Evolutionary conservation across 1,284 basidiomycete species (phyloP).

Genomic region (Marasmius fiardii): DNA sequence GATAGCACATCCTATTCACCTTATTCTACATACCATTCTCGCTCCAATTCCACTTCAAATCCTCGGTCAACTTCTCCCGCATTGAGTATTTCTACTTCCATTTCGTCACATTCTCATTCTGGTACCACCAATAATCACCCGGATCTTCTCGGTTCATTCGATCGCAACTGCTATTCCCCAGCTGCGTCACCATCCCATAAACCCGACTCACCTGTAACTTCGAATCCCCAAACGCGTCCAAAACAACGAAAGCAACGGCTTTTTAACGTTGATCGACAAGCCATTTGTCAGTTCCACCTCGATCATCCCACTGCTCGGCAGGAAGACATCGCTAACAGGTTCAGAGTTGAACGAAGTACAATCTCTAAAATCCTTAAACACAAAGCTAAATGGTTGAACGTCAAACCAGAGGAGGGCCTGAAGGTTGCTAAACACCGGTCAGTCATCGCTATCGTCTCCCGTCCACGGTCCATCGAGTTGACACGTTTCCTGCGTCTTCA

Average conservation of each 20-base stretch:
- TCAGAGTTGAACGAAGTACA: conserved; percentile 87
- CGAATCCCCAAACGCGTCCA: conserved; percentile 26
- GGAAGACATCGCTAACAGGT: conserved; percentile 76
- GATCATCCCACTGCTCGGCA: conserved; percentile 67
- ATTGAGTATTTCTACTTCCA: conserved; percentile 51
- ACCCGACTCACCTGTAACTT: conserved; percentile 12
- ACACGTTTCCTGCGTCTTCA: not conserved
- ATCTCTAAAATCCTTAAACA: conserved; percentile 90
- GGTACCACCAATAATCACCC: conserved; percentile 3
- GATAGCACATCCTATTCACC: conserved; percentile 11
- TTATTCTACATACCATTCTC: conserved; percentile 34
- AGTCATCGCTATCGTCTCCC: conserved; percentile 17
- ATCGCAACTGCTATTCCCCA: conserved; percentile 19
- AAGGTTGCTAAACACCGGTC: conserved; percentile 67
- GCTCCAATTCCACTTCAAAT: conserved; percentile 40
- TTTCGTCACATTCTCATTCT: conserved; percentile 37
- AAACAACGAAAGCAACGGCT: conserved; percentile 72
- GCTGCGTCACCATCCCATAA: conserved; percentile 20
- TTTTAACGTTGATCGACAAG: conserved; percentile 68
- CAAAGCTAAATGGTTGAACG: conserved; percentile 77
- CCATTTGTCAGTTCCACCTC: conserved; percentile 70
- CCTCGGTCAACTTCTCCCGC: conserved; percentile 60
- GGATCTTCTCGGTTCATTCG: conserved; percentile 7
- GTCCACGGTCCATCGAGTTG: conserved; percentile 10
- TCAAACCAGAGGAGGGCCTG: conserved; percentile 53